phyloP scores from a whole-genome alignment of 2,329 filamentous ascomycete genomes.

The Cladosporium sp. region DNA sequence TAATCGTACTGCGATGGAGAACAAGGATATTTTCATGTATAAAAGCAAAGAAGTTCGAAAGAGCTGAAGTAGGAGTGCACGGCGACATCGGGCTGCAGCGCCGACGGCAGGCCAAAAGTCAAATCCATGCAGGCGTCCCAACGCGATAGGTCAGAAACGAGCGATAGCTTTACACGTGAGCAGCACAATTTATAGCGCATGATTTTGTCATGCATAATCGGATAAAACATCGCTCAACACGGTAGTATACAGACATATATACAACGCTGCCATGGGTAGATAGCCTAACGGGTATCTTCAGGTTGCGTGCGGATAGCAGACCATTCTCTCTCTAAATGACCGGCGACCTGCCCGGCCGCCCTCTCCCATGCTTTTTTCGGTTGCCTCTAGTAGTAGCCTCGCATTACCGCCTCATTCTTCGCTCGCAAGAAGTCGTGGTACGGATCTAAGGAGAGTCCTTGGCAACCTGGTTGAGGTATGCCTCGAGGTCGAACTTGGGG shows the following conservation, averaged over 20 bases:
- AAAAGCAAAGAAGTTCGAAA: too few species aligned
- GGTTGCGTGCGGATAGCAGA: constrained; percentile 11
- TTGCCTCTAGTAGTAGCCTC: constrained; percentile 12
- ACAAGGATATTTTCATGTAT: too few species aligned
- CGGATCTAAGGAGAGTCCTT: constrained; percentile 37
- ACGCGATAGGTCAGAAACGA: not conserved
- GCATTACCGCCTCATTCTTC: constrained; percentile 4
- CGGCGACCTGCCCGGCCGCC: constrained; percentile 8
- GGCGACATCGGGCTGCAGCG: not conserved
- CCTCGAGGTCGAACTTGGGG: constrained; percentile 91
- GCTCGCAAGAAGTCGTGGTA: constrained; percentile 4
- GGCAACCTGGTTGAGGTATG: constrained; percentile 64
- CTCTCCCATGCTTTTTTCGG: constrained; percentile 4
- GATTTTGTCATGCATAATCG: not conserved
- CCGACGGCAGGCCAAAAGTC: not conserved
- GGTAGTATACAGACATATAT: constrained; percentile 14
- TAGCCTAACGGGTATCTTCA: constrained; percentile 12
- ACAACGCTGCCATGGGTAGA: constrained; percentile 13
- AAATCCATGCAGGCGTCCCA: not conserved
- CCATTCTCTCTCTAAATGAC: not conserved
- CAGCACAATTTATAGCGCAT: too few species aligned
- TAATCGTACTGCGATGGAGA: too few species aligned
- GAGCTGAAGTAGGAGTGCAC: not conserved
- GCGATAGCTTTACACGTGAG: not conserved
- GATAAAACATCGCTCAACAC: constrained; percentile 1